phyloP scores from a whole-genome alignment of 2,329 filamentous ascomycete genomes.

The Cordyceps tenuipes region DNA sequence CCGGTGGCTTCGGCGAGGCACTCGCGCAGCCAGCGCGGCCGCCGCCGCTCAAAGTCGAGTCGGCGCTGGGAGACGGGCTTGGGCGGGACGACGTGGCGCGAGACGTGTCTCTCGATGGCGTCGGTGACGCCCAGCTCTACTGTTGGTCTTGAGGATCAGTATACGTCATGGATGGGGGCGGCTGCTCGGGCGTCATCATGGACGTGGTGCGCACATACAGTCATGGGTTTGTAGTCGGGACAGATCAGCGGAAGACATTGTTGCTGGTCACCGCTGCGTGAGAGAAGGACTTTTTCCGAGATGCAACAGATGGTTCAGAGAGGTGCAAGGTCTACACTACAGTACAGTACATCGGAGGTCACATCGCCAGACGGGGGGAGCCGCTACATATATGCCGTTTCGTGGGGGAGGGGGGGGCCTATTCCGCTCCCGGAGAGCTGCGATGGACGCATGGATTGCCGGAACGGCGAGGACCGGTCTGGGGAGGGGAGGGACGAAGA shows the following conservation, averaged over 20 bases:
- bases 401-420: neutral
- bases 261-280: neutral
- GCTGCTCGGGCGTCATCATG: no score
- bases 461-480: neutral
- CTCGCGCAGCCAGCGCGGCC: conserved; percentile 46
- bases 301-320: neutral
- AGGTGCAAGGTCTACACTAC: neutral
- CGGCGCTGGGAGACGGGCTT: conserved; percentile 45
- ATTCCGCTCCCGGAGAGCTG: neutral
- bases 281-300: no score
- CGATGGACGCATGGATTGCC: neutral
- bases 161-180: no score
- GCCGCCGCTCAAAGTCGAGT: conserved; percentile 44
- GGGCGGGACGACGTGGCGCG: conserved; percentile 39
- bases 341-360: neutral
- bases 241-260: conserved; percentile 10
- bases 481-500: neutral
- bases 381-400: neutral
- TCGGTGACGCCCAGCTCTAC: conserved; percentile 46
- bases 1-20: conserved; percentile 48
- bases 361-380: neutral
- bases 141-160: neutral
- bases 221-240: conserved; percentile 15
- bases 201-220: conserved; percentile 9
- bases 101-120: conserved; percentile 40